phyloP scores from a whole-genome alignment of 1,139 yeast species.

The Suhomyces panamericanus region DNA sequence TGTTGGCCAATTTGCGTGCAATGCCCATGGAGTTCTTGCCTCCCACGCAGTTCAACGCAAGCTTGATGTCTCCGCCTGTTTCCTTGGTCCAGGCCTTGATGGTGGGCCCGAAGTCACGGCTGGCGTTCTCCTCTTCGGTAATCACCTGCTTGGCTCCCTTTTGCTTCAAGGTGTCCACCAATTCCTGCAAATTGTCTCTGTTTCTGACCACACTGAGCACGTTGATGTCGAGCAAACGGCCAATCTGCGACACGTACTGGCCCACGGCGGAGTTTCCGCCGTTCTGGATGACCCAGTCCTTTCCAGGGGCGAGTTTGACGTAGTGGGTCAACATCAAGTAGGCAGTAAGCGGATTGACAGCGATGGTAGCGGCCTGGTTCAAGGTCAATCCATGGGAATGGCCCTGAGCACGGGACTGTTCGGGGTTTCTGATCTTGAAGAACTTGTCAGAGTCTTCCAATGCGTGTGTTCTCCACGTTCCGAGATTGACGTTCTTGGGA shows the following conservation, averaged over 20 bases:
- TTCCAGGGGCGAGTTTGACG: constrained; percentile 58
- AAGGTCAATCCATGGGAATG: constrained; percentile 45
- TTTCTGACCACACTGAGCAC: constrained; percentile 88
- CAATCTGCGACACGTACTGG: constrained; percentile 89
- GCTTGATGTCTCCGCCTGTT: constrained; percentile 55
- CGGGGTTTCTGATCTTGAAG: constrained; percentile 51
- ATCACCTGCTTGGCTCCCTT: constrained; percentile 88
- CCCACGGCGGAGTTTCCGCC: constrained; percentile 98
- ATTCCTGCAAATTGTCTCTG: constrained; percentile 68
- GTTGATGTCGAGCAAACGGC: constrained; percentile 71
- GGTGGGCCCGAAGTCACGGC: constrained; percentile 60
- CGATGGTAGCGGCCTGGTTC: constrained; percentile 82
- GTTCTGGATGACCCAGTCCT: constrained; percentile 93
- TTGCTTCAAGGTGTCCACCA: constrained; percentile 54
- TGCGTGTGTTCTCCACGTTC: constrained; percentile 94
- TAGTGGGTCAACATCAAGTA: constrained; percentile 81
- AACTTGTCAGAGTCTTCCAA: constrained; percentile 51
- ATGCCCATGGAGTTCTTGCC: constrained; percentile 80
- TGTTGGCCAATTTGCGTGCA: constrained; percentile 71
- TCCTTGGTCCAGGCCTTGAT: constrained; percentile 66
- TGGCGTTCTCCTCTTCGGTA: constrained; percentile 79
- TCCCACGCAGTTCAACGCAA: constrained; percentile 92
- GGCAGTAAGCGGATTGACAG: constrained; percentile 93
- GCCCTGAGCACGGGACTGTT: constrained; percentile 33
- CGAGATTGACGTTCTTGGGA: constrained; percentile 80